Evolutionary conservation across 805 yeast genomes (phyloP).

Genomic region (Candida ovalis): DNA sequence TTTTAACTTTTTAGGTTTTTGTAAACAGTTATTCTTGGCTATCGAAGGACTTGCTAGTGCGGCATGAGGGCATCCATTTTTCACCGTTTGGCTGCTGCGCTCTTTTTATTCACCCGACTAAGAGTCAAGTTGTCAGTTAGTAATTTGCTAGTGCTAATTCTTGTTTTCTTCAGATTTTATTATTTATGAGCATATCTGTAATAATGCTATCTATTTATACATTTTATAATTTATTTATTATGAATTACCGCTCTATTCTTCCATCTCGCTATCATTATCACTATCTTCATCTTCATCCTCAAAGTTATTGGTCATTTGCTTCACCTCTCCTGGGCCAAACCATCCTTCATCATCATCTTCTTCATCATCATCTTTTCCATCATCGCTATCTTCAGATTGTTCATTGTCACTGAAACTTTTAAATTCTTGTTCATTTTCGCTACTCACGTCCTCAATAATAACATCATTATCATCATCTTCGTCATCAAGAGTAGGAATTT

Average conservation of each 20-base stretch:
- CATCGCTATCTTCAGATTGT: constrained; percentile 27
- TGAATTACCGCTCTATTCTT: constrained; percentile 29
- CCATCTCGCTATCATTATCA: constrained; percentile 33
- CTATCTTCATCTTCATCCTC: constrained; percentile 39
- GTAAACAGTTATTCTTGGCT: too few relatives aligned
- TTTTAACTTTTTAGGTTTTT: too few relatives aligned
- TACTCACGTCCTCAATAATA: constrained; percentile 25
- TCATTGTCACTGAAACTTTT: constrained; percentile 14
- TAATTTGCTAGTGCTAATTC: too few relatives aligned
- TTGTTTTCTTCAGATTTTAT: too few relatives aligned
- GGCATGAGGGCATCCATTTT: too few relatives aligned
- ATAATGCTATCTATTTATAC: not conserved
- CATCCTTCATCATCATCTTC: constrained; percentile 34
- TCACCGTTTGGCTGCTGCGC: too few relatives aligned
- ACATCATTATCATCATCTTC: constrained; percentile 27
- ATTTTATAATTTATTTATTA: not conserved
- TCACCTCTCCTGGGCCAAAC: constrained; percentile 32
- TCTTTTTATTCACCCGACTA: too few relatives aligned
- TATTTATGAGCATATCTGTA: too few relatives aligned
- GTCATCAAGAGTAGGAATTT: constrained; percentile 16
- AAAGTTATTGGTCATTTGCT: constrained; percentile 28
- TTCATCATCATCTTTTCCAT: constrained; percentile 29
- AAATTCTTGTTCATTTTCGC: constrained; percentile 24
- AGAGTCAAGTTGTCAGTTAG: too few relatives aligned
- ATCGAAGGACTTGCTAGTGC: too few relatives aligned